Conservation (phyloP, 805 yeast genomes). For the Debaryomyces maramus region DNA sequence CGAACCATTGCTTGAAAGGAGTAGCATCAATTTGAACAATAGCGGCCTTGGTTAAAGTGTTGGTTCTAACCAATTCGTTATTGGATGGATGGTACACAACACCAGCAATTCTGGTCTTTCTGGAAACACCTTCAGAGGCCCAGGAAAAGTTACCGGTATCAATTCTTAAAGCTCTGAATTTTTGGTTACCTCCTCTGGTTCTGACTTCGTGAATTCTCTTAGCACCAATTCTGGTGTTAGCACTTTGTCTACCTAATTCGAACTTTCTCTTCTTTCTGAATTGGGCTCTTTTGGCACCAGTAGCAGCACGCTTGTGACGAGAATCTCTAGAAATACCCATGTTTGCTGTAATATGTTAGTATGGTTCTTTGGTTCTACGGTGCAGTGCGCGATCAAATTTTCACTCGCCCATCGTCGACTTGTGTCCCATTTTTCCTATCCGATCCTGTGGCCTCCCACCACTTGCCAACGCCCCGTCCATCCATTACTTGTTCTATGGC, state of each 20-base stretch:
- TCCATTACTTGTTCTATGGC: no score
- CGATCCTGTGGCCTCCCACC: no score
- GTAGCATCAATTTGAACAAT: slow-evolving; percentile 99
- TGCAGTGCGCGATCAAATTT: no score
- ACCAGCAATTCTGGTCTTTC: slow-evolving; percentile 98
- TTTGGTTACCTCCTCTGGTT: slow-evolving; percentile 99
- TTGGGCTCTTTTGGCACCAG: slow-evolving; percentile 99
- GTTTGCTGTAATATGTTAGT: slow-evolving; percentile 29
- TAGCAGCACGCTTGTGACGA: slow-evolving; percentile 99
- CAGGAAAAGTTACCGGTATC: slow-evolving; percentile 99
- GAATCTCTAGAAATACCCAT: slow-evolving; percentile 99
- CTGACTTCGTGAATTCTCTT: slow-evolving; percentile 99
- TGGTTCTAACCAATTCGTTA: slow-evolving; percentile 99
- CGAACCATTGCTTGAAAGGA: slow-evolving; percentile 99
- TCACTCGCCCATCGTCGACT: no score
- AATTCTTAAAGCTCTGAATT: slow-evolving; percentile 99
- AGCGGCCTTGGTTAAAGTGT: slow-evolving; percentile 98
- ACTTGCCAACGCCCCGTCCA: no score
- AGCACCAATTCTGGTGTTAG: slow-evolving; percentile 98
- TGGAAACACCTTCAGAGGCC: slow-evolving; percentile 98
- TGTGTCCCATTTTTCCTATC: no score
- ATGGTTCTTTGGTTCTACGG: background rate
- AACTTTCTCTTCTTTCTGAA: slow-evolving; percentile 99
- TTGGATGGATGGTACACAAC: slow-evolving; percentile 99
- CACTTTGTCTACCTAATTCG: slow-evolving; percentile 99